A percentile compares a stretch with the other conserved stretches of the same genome.
These are phyloP conservation scores for Eucalyptus marginata DNA, from an alignment of 345 rosid genomes.

Conservation along the genomic window DNA sequence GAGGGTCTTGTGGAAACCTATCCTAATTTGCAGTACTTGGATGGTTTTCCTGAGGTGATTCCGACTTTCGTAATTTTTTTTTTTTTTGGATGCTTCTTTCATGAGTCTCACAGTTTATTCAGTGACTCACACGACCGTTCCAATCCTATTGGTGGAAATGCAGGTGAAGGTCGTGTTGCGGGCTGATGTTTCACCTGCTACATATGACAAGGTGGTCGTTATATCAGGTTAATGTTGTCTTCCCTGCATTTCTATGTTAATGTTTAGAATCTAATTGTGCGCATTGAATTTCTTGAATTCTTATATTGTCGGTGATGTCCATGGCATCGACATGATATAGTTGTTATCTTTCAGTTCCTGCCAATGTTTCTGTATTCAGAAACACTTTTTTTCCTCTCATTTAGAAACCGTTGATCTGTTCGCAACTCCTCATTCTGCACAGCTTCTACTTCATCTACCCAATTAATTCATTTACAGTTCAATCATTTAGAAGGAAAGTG, in stretches of 20 bases:
- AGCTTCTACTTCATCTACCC: not conserved
- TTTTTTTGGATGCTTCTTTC: not conserved
- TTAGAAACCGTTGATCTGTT: not conserved
- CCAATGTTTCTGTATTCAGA: not conserved
- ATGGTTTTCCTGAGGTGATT: conserved; percentile 86
- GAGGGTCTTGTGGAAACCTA: conserved; percentile 92
- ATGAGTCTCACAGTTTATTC: not conserved
- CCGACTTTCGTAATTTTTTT: conserved; percentile 25
- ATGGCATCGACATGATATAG: not conserved
- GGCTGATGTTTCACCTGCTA: conserved; percentile 64
- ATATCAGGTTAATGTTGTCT: conserved; percentile 59
- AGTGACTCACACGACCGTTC: not conserved
- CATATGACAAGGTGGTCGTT: conserved; percentile 75
- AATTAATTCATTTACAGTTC: not conserved
- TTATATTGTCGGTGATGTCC: not conserved
- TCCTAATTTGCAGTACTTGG: conserved; percentile 76
- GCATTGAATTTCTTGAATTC: not conserved
- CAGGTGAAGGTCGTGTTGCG: conserved; percentile 92
- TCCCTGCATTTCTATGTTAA: not conserved
- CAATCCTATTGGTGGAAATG: not conserved
- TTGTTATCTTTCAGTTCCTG: not conserved
- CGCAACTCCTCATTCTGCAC: not conserved
- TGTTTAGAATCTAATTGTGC: not conserved
- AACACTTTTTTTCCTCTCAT: not conserved
- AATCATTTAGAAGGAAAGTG: not conserved